A percentile compares a stretch with the other conserved stretches of the same genome.
phyloP scores from a whole-genome alignment of 192 early-diverging fungal genomes.

The Entomortierella parvispora region DNA sequence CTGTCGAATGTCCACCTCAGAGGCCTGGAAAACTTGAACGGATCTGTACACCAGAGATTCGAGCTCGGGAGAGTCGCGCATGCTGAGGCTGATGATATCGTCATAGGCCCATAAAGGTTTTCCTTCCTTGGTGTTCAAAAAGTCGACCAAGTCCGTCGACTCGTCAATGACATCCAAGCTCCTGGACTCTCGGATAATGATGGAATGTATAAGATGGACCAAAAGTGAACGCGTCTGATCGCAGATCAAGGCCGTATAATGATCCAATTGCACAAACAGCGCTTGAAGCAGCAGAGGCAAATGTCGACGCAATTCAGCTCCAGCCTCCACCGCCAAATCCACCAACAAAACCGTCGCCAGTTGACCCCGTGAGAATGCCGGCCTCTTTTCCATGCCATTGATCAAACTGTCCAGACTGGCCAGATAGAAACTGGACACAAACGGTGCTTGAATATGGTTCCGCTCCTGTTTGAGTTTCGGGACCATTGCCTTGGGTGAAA shows the following conservation, averaged over 20 bases:
- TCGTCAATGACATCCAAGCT: slow-evolving; percentile 61
- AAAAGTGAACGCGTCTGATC: slow-evolving; percentile 80
- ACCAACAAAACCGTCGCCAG: slow-evolving; percentile 82
- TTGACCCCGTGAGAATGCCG: slow-evolving; percentile 79
- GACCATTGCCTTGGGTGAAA: slow-evolving; percentile 79
- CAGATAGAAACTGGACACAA: slow-evolving; percentile 61
- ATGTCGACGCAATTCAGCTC: slow-evolving; percentile 67
- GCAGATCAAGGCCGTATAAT: slow-evolving; percentile 77
- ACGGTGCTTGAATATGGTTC: slow-evolving; percentile 32
- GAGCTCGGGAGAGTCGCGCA: slow-evolving; percentile 56
- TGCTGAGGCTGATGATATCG: slow-evolving; percentile 70
- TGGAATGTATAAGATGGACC: slow-evolving; percentile 80
- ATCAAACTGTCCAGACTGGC: slow-evolving; percentile 78
- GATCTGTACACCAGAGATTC: slow-evolving; percentile 60
- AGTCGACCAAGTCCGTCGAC: slow-evolving; percentile 56
- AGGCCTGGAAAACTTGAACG: slow-evolving; percentile 58
- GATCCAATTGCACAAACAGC: slow-evolving; percentile 86
- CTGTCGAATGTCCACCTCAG: slow-evolving; percentile 63
- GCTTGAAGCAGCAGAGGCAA: slow-evolving; percentile 79
- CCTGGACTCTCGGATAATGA: slow-evolving; percentile 69
- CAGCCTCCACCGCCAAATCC: slow-evolving; percentile 82
- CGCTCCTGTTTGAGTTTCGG: slow-evolving; percentile 58
- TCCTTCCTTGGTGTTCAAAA: slow-evolving; percentile 73
- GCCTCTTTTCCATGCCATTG: slow-evolving; percentile 68
- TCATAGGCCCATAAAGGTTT: slow-evolving; percentile 84